Evolutionary conservation across 495 filamentous ascomycete species (phyloP).

Genomic region (Aspergillus conjunctus): DNA sequence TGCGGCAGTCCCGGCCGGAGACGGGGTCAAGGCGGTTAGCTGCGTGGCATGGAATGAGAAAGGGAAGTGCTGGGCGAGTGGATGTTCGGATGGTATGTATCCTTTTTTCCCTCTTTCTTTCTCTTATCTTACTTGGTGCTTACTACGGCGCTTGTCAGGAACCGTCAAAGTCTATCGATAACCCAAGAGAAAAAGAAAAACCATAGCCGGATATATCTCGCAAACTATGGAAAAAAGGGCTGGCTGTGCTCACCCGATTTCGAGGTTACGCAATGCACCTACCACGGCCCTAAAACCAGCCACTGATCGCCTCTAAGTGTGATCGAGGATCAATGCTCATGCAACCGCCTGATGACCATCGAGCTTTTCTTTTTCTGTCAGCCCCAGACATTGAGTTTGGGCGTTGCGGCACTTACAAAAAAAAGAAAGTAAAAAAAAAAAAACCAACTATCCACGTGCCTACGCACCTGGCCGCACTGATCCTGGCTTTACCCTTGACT

Average conservation of each 20-base stretch:
- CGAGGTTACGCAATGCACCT: background rate
- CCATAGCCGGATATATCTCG: too few relatives aligned
- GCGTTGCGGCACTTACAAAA: background rate
- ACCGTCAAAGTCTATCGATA: conserved; percentile 32
- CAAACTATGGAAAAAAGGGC: background rate
- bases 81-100: conserved; percentile 59
- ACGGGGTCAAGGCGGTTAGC: conserved; percentile 59
- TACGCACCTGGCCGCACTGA: too few relatives aligned
- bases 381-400: background rate
- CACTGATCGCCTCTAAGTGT: background rate
- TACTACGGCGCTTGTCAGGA: conserved; percentile 19
- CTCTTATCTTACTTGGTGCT: conserved; percentile 13
- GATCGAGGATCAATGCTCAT: background rate
- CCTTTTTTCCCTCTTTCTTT: conserved; percentile 2
- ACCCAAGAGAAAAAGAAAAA: background rate
- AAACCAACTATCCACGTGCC: background rate
- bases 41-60: conserved; percentile 73
- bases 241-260: background rate
- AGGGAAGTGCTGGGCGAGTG: conserved; percentile 65
- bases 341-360: background rate
- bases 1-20: conserved; percentile 59
- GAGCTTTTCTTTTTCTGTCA: background rate
- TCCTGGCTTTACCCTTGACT: too few relatives aligned
- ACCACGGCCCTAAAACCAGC: background rate
- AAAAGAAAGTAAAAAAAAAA: background rate